phyloP scores from a whole-genome alignment of 192 early-diverging fungal species.

The Umbelopsis isabellina region DNA sequence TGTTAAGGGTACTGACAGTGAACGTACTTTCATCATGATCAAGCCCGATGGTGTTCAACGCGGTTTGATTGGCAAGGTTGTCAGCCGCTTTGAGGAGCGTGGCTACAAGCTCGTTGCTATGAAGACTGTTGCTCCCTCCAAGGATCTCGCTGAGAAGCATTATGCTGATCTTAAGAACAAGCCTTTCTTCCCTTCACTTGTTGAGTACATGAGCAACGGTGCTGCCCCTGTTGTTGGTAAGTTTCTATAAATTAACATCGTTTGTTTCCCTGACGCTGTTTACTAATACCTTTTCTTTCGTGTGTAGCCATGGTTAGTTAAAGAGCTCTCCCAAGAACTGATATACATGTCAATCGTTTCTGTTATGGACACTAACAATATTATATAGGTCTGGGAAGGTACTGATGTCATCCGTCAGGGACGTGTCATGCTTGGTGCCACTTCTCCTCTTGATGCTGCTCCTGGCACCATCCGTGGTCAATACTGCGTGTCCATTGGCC shows the following conservation, averaged over 20 bases:
- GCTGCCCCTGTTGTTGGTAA: slow-evolving; percentile 81
- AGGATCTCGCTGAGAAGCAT: slow-evolving; percentile 78
- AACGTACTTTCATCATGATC: slow-evolving; percentile 70
- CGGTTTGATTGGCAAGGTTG: slow-evolving; percentile 84
- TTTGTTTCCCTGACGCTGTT: not conserved
- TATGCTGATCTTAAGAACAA: slow-evolving; percentile 83
- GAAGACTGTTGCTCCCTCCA: slow-evolving; percentile 70
- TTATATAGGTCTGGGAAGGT: slow-evolving; percentile 82
- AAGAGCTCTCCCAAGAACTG: not conserved
- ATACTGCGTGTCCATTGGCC: slow-evolving; percentile 75
- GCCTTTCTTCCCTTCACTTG: slow-evolving; percentile 89
- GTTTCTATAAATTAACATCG: not conserved
- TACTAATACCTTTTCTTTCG: not conserved
- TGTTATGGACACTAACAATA: slow-evolving; percentile 22
- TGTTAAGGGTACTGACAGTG: slow-evolving; percentile 52
- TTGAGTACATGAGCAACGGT: slow-evolving; percentile 93
- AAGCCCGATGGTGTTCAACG: slow-evolving; percentile 67
- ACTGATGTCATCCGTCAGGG: slow-evolving; percentile 87
- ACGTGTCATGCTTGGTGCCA: slow-evolving; percentile 88
- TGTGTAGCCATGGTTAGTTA: slow-evolving; percentile 28
- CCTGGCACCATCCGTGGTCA: slow-evolving; percentile 92
- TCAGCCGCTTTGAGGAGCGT: slow-evolving; percentile 83
- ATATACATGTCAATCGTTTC: not conserved
- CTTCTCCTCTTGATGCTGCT: slow-evolving; percentile 84
- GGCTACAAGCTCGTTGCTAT: slow-evolving; percentile 92